phyloP scores from a whole-genome alignment of 2,329 filamentous ascomycete species.

The Fusarium pininemorale region DNA sequence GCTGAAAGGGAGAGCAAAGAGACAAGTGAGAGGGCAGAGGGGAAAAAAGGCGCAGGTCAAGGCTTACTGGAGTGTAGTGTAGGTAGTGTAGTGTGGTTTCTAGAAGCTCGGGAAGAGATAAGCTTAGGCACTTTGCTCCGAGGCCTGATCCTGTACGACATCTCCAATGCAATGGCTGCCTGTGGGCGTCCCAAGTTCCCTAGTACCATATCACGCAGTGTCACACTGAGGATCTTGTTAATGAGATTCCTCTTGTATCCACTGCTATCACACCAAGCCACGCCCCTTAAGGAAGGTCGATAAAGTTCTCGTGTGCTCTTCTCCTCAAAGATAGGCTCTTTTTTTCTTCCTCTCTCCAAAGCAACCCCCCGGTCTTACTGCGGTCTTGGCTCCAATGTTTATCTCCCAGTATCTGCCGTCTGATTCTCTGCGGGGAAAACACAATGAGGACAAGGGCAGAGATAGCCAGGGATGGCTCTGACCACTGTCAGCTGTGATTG shows the following conservation, averaged over 20 bases:
- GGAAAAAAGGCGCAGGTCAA: not conserved
- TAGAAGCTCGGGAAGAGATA: constrained; percentile 20
- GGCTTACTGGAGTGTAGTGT: not conserved
- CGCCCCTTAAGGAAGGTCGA: constrained; percentile 31
- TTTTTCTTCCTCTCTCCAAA: not conserved
- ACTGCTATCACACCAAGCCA: constrained; percentile 26
- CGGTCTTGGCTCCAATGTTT: constrained; percentile 30
- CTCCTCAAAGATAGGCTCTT: constrained; percentile 10
- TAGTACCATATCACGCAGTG: not conserved
- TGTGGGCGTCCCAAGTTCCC: not conserved
- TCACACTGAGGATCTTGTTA: not conserved
- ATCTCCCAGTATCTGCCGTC: constrained; percentile 34
- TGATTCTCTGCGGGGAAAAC: constrained; percentile 33
- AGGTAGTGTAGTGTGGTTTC: not conserved
- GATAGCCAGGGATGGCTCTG: constrained; percentile 2
- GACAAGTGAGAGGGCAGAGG: not conserved
- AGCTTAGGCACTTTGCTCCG: constrained; percentile 11
- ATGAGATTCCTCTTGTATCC: constrained; percentile 17
- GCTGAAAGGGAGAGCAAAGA: not conserved
- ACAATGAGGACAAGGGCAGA: not conserved
- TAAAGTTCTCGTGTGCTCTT: not conserved
- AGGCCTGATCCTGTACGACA: not conserved
- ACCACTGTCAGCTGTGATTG: not conserved
- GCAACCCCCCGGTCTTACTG: constrained; percentile 16
- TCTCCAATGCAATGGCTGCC: constrained; percentile 1